These are phyloP conservation scores for Exophiala phaeomuriformis DNA, from an alignment of 2,329 filamentous ascomycete species.

Conservation along the genomic window DNA sequence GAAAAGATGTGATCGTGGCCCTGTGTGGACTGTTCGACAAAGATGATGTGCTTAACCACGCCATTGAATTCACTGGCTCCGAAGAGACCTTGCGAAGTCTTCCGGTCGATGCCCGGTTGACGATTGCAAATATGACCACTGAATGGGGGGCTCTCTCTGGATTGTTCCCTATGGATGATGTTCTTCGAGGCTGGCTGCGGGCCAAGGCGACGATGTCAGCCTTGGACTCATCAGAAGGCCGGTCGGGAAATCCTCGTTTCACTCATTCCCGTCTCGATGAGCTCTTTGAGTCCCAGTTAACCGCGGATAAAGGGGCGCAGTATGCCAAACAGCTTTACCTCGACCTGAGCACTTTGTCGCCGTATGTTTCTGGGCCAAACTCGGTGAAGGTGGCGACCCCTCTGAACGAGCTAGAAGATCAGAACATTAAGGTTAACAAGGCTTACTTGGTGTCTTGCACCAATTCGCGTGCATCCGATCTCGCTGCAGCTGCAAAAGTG, in stretches of 20 bases:
- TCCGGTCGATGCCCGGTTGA: slow-evolving; percentile 63
- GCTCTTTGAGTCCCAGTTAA: slow-evolving; percentile 58
- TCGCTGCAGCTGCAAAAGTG: slow-evolving; percentile 73
- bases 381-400: slow-evolving; percentile 83
- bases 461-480: slow-evolving; percentile 72
- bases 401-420: slow-evolving; percentile 60
- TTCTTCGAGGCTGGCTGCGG: slow-evolving; percentile 66
- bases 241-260: slow-evolving; percentile 52
- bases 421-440: slow-evolving; percentile 72
- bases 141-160: slow-evolving; percentile 48
- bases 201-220: slow-evolving; percentile 66
- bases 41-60: slow-evolving; percentile 84
- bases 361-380: slow-evolving; percentile 81
- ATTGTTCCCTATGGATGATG: slow-evolving; percentile 71
- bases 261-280: slow-evolving; percentile 66
- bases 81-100: slow-evolving; percentile 69
- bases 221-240: slow-evolving; percentile 43
- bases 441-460: slow-evolving; percentile 89
- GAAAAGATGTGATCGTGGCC: slow-evolving; percentile 90
- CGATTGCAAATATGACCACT: slow-evolving; percentile 40
- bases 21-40: slow-evolving; percentile 80
- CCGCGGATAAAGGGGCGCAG: slow-evolving; percentile 65
- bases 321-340: slow-evolving; percentile 82
- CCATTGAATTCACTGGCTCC: slow-evolving; percentile 77
- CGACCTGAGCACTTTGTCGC: slow-evolving; percentile 73